phyloP scores from a whole-genome alignment of 2,329 filamentous ascomycete genomes.

The Fusarium verticillioides region DNA sequence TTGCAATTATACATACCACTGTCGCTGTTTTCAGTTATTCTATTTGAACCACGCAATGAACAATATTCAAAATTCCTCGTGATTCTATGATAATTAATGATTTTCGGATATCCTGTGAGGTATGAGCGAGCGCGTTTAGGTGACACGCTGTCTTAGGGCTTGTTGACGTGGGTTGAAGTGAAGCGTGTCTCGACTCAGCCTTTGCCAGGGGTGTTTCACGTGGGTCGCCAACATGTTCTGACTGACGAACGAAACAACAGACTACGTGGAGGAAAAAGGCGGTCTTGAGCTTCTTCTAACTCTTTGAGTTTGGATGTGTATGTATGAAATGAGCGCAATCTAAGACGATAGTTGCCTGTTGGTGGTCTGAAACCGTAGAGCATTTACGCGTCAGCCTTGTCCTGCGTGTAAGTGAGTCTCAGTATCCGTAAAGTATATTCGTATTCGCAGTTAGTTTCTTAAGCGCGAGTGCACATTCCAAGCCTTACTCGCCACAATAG shows the following conservation, averaged over 20 bases:
- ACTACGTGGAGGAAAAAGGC: constrained; percentile 1
- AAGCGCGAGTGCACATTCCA: background rate
- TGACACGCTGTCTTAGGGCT: constrained; percentile 40
- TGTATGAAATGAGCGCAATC: background rate
- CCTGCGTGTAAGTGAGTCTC: constrained; percentile 26
- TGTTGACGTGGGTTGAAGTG: constrained; percentile 39
- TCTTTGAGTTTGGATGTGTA: background rate
- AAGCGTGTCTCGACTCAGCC: constrained; percentile 35
- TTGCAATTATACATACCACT: constrained; percentile 44
- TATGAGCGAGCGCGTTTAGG: constrained; percentile 5
- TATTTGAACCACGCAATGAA: constrained; percentile 24
- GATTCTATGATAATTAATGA: background rate
- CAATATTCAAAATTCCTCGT: background rate
- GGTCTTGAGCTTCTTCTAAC: background rate
- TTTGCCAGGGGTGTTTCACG: constrained; percentile 38
- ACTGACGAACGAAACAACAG: background rate
- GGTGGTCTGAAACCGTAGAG: background rate
- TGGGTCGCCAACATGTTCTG: constrained; percentile 28
- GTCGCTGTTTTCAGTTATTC: constrained; percentile 30
- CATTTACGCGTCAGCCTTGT: constrained; percentile 11
- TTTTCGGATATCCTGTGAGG: background rate
- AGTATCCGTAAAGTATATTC: background rate
- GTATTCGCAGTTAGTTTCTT: background rate
- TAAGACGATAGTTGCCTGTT: background rate
- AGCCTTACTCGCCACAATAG: background rate